Evolutionary conservation across 2,329 filamentous ascomycete genomes (phyloP), one percentile per base, ranked within the genome.

Genomic region (Phyllosticta capitalensis): DNA sequence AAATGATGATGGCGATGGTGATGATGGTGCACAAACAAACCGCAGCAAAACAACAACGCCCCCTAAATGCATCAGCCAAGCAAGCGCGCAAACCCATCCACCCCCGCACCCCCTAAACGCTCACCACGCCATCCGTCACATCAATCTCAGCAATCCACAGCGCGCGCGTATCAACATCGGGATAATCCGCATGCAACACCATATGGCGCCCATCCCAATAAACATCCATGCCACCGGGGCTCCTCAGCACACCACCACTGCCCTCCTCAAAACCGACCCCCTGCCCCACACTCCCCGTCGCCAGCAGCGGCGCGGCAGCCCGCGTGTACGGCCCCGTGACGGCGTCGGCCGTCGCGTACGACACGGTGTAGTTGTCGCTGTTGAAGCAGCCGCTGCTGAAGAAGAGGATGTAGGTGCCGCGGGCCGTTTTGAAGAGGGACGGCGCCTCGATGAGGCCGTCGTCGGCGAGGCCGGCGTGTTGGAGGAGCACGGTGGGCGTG

Each of bases 371-470:
- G 49, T 67, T 67, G 2, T 77, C 68, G 22, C 78, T 76, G 1
- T 76, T 77, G 69, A 75, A 87, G 69, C 83, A 85, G 59, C 85
- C 80, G 53, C 79, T 81, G 65, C 81, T 84, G 70, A 81, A 87
- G 67, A 86, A 85, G 53, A 87, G 72, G 56, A 83, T 76, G 66
- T 86, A 86, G 10, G 75, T 72, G 2, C 79, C 79, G 19, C 76
- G 74, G 0, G 64, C 66, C 2, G 73, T 72, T 20, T 69, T 69
- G 12, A 83, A 71, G 20, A 86, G 65, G 56, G 76, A 77, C 0
- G 85, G 85, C 19, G 84, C 85, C 69, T 87, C 84, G 20, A 87
- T 77, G 1, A 86, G 71, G 9, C 79, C 80, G 65, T 82, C 80
- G 9, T 65, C 68, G 9, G 58, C 48, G n/a, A 56, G 45, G n/a